These are phyloP conservation scores for Emericellopsis atlantica DNA, from an alignment of 2,329 filamentous ascomycete species.

Conservation along the genomic window DNA sequence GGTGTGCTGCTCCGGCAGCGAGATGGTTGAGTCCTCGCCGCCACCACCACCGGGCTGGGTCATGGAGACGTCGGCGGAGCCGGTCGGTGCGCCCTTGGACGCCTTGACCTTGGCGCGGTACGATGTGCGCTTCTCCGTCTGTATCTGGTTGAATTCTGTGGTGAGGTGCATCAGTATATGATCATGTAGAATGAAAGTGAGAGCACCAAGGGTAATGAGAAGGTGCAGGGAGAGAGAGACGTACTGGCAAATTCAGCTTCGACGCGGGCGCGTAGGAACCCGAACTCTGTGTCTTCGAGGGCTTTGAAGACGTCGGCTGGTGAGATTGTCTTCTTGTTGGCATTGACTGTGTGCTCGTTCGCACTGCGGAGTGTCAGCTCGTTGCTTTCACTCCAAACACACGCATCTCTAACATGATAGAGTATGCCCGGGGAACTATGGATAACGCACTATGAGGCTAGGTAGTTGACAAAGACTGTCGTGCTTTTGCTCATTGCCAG, in stretches of 20 bases:
- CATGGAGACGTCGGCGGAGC: slow-evolving; percentile 11
- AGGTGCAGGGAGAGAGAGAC: slow-evolving; percentile 14
- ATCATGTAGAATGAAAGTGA: neutral
- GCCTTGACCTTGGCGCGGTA: slow-evolving; percentile 60
- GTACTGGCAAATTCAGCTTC: slow-evolving; percentile 66
- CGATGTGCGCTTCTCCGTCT: slow-evolving; percentile 61
- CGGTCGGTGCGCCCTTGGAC: slow-evolving; percentile 32
- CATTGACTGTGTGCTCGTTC: slow-evolving; percentile 53
- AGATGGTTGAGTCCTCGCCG: slow-evolving; percentile 20
- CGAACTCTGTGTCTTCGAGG: slow-evolving; percentile 64
- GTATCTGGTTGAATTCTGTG: slow-evolving; percentile 61
- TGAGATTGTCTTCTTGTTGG: slow-evolving; percentile 68
- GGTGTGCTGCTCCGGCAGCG: slow-evolving; percentile 15
- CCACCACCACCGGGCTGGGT: slow-evolving; percentile 11
- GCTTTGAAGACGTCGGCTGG: slow-evolving; percentile 66
- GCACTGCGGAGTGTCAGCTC: slow-evolving; percentile 35
- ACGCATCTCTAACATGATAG: neutral
- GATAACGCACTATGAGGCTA: slow-evolving; percentile 61
- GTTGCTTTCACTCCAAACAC: neutral
- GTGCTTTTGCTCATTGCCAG: slow-evolving; percentile 70
- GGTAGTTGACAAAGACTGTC: slow-evolving; percentile 72
- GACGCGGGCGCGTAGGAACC: slow-evolving; percentile 54
- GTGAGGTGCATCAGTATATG: neutral
- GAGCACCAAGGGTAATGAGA: neutral
- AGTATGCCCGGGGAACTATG: no score